Percentiles rank a stretch among this genome's conserved stretches.
phyloP scores from a whole-genome alignment of 177 flowering plant genomes.

The Vitis hybrid region DNA sequence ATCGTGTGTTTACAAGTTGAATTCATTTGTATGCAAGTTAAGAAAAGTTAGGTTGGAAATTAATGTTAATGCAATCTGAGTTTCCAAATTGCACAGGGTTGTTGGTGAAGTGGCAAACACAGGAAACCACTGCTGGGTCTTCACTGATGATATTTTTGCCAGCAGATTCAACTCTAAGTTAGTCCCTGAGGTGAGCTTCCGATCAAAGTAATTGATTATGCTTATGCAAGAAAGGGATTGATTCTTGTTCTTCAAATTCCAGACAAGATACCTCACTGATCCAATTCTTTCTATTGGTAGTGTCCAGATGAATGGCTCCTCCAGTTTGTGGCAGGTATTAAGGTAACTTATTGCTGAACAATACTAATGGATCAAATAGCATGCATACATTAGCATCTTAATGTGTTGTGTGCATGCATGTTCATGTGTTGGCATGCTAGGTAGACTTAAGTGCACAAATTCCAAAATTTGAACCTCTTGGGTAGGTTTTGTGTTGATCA shows the following conservation, averaged over 20 bases:
- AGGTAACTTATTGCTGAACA: slow-evolving; percentile 44
- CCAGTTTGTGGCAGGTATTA: slow-evolving; percentile 74
- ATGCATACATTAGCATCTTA: neutral
- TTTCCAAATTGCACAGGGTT: slow-evolving; percentile 38
- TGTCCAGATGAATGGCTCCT: slow-evolving; percentile 62
- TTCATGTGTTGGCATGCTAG: neutral
- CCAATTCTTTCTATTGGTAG: slow-evolving; percentile 35
- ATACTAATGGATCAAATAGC: neutral
- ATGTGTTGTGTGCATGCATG: neutral
- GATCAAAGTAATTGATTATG: neutral
- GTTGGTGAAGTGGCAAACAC: slow-evolving; percentile 67
- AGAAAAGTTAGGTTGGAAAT: neutral
- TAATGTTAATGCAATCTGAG: neutral
- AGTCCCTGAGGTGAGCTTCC: slow-evolving; percentile 43
- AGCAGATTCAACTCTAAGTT: slow-evolving; percentile 26
- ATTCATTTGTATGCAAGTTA: neutral
- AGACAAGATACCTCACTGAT: neutral
- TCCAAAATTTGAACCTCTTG: neutral
- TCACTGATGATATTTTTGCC: slow-evolving; percentile 22
- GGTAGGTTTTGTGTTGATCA: slow-evolving; percentile 4
- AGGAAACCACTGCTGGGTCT: slow-evolving; percentile 59
- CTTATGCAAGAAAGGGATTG: slow-evolving; percentile 4
- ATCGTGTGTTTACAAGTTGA: neutral
- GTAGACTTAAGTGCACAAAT: neutral
- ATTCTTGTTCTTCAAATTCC: neutral